Evolutionary conservation across 2,329 filamentous ascomycete species (phyloP), one percentile per base, ranked within the genome.

Genomic region (Paecilomyces formosus): DNA sequence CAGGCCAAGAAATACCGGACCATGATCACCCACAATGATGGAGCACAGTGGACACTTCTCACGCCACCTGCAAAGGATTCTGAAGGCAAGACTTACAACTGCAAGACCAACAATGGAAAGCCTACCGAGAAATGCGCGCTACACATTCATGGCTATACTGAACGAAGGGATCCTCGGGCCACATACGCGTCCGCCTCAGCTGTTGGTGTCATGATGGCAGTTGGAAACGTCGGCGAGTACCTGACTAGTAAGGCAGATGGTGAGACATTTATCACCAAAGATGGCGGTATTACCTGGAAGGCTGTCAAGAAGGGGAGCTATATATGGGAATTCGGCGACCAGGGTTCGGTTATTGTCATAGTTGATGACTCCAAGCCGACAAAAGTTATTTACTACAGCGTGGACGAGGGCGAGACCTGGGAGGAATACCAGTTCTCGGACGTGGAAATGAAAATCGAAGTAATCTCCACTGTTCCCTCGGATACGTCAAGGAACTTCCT

Each of bases 1-100:
- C 80, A 82, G 22, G 79, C 81, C 50, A 99, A 99, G 81, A 87
- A 86, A 70, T 81, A 97, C 55, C 90, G 91, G 73, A 94, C 90
- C 39, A 87, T 89, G 79, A 97, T 99, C 68, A 96, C 92, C 0
- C 94, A 99, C 77, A 97, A 97, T 68, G 94, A 99, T 70, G 94
- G 93, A 33, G 89, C 89, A 0, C 85, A 92, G 70, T 99, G 94
- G 94, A 81, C 81, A 28, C 85, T 86, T 62, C 76, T 99, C 9
- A 75, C 85, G 11, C 87, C 91, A n/a, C 93, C 92, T 0, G 68
- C 75, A 39, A 83, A 85, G 64, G 87, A 93, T 65, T 79, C 83
- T 0, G 85, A 94, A 30, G 86, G 85, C 64, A 89, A 93, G 65
- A 72, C 79, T 1, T 95, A 88, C 68, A 74, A 78, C 12, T 97